Base-by-base conservation (phyloP, 352 stramenopile genomes). In the Pythium folliculosum region DNA sequence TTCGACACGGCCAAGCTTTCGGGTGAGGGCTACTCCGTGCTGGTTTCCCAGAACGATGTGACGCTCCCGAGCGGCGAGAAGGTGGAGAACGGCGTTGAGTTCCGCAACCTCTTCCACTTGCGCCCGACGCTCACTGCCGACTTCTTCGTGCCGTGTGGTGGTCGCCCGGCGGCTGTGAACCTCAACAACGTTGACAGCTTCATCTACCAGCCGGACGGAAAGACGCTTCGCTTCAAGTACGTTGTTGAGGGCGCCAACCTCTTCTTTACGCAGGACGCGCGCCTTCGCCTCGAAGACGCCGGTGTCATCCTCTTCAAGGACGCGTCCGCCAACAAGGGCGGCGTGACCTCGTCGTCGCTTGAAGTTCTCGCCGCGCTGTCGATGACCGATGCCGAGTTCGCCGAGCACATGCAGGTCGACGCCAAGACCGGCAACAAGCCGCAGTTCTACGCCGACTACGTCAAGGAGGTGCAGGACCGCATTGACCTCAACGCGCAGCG, bases 231-330 rank as follows among this genome's bases (percentile, higher is more conserved):
- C 3, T 96, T 92, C 67, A 90, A 90, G 65, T 91, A 99, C 63
- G 98, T 99, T 59, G 97, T 99, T 2, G 97, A 99, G 78, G 97
- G 96, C 21, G 97, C 97, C 49, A 99, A 99, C 81, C 80, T 99
- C 27, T 99, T 99, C 77, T 88, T 99, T 63, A 99, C 95, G 21
- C 85, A 94, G 55, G 96, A 98, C 74, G 97, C 97, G 14, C 90
- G 97, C 51, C 75, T 98, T 58, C 85, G 86, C 54, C 81, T 99
- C 5, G 89, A 99, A 38, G 88, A 99, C 59, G 96, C 94, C 12
- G 95, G 96, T 40, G 96, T 99, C 32, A 83, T 98, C 9, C 95
- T 99, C 70, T 97, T 97, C 65, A 99, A 99, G 83, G 97, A 99
- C 71, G 97, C 92, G 1, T 99, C 95, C 54, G 85, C 87, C 49